A percentile compares a stretch with the other conserved stretches of the same genome.
Evolutionary conservation across 495 filamentous ascomycete species (phyloP).

Genomic region (Margaritispora aquatica): DNA sequence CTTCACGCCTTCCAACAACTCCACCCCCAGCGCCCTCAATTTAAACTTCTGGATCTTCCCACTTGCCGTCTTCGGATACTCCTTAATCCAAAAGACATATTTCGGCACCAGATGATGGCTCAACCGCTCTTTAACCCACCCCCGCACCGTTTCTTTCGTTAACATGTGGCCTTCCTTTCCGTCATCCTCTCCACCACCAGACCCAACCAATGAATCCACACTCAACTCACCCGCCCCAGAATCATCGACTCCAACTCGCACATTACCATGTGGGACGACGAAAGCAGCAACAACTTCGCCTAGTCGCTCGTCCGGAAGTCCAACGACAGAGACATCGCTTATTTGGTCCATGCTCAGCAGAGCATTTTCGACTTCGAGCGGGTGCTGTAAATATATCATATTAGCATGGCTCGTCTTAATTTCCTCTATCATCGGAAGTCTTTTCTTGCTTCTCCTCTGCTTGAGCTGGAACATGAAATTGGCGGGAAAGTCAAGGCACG

Average conservation of each 20-base stretch:
- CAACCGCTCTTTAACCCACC: conserved; percentile 67
- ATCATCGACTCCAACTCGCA: conserved; percentile 22
- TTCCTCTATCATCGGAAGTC: too few relatives aligned
- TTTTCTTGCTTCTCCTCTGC: too few relatives aligned
- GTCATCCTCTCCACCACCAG: background rate
- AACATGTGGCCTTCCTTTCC: conserved; percentile 24
- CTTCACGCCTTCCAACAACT: conserved; percentile 15
- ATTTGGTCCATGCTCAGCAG: conserved; percentile 67
- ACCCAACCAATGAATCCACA: conserved; percentile 2
- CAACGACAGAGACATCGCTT: conserved; percentile 73
- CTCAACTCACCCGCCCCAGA: conserved; percentile 7
- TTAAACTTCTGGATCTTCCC: conserved; percentile 98
- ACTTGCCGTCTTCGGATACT: conserved; percentile 89
- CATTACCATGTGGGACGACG: conserved; percentile 48
- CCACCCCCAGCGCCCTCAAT: conserved; percentile 59
- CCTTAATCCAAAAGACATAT: conserved; percentile 77
- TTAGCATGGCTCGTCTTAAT: too few relatives aligned
- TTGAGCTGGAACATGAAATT: too few relatives aligned
- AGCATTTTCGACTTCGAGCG: conserved; percentile 87
- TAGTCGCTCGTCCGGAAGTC: conserved; percentile 74
- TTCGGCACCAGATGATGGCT: conserved; percentile 81
- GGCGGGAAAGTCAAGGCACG: too few relatives aligned
- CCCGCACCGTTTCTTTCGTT: conserved; percentile 50
- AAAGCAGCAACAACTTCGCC: conserved; percentile 87
- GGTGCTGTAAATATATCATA: too few relatives aligned